Conservation (phyloP, 2,329 filamentous ascomycete species). For the Pleomassaria siparia region DNA sequence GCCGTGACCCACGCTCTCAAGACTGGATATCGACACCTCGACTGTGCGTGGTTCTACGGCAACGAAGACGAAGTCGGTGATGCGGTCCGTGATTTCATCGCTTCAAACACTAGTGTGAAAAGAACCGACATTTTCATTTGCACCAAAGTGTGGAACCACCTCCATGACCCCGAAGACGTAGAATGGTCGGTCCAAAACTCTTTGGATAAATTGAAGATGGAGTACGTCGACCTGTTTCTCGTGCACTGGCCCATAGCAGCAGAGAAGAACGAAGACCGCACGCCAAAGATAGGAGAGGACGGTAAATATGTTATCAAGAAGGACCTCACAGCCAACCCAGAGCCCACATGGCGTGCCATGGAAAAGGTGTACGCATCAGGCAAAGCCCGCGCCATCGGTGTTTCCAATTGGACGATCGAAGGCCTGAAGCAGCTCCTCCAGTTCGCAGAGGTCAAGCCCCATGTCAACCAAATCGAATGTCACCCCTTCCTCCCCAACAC, state of each 20-base stretch:
- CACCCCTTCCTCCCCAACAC: slow-evolving; percentile 73
- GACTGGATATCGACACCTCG: slow-evolving; percentile 64
- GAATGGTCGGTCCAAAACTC: slow-evolving; percentile 64
- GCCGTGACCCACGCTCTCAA: slow-evolving; percentile 63
- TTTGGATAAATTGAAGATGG: slow-evolving; percentile 61
- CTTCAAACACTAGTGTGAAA: slow-evolving; percentile 55
- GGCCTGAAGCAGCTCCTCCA: slow-evolving; percentile 68
- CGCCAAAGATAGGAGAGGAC: slow-evolving; percentile 58
- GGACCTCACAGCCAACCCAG: slow-evolving; percentile 66
- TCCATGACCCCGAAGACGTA: slow-evolving; percentile 59
- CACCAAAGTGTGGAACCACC: slow-evolving; percentile 68
- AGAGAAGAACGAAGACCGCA: slow-evolving; percentile 54
- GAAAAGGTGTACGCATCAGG: slow-evolving; percentile 65
- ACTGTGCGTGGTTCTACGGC: slow-evolving; percentile 70
- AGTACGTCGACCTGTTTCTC: slow-evolving; percentile 69
- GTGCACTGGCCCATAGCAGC: slow-evolving; percentile 62
- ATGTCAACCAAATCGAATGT: slow-evolving; percentile 74
- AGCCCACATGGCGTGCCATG: slow-evolving; percentile 68
- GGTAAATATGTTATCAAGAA: slow-evolving; percentile 66
- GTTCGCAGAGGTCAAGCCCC: slow-evolving; percentile 66
- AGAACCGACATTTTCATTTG: slow-evolving; percentile 68
- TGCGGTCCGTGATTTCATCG: slow-evolving; percentile 62
- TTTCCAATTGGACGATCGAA: slow-evolving; percentile 70
- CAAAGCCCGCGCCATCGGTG: slow-evolving; percentile 66
- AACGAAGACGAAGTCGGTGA: slow-evolving; percentile 72